phyloP scores from a whole-genome alignment of 176 grass and related monocot species.

The Carex parvula region DNA sequence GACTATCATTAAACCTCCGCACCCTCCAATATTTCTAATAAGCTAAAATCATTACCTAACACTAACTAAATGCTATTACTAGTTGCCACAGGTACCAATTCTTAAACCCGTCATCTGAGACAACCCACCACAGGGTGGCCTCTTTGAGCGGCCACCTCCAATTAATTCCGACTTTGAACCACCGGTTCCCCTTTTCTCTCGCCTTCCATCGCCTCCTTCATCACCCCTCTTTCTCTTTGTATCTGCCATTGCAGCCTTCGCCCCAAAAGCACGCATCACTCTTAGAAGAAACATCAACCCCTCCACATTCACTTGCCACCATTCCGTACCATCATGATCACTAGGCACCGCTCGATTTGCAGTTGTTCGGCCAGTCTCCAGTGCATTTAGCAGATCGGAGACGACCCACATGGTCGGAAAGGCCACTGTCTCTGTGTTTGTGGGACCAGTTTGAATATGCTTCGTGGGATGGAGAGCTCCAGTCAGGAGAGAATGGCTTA shows the following conservation, averaged over 20 bases:
- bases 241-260: constrained; percentile 17
- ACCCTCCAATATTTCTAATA: background rate
- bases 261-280: constrained; percentile 39
- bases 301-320: constrained; percentile 72
- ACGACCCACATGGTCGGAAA: constrained; percentile 59
- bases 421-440: background rate
- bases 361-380: constrained; percentile 46
- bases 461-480: constrained; percentile 54
- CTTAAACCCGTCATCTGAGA: constrained; percentile 38
- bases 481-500: constrained; percentile 51
- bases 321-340: constrained; percentile 3
- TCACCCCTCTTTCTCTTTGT: constrained; percentile 40
- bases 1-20: no score
- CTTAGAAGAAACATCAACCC: constrained; percentile 58
- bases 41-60: background rate
- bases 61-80: background rate
- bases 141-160: background rate
- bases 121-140: constrained; percentile 38
- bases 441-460: constrained; percentile 41
- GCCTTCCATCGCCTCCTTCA: background rate
- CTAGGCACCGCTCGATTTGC: background rate
- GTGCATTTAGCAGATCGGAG: constrained; percentile 57
- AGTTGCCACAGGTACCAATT: constrained; percentile 43
- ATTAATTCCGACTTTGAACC: background rate
- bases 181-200: constrained; percentile 2